Base-by-base conservation (phyloP, 495 filamentous ascomycete species). In the Achaetomiella virescens region DNA sequence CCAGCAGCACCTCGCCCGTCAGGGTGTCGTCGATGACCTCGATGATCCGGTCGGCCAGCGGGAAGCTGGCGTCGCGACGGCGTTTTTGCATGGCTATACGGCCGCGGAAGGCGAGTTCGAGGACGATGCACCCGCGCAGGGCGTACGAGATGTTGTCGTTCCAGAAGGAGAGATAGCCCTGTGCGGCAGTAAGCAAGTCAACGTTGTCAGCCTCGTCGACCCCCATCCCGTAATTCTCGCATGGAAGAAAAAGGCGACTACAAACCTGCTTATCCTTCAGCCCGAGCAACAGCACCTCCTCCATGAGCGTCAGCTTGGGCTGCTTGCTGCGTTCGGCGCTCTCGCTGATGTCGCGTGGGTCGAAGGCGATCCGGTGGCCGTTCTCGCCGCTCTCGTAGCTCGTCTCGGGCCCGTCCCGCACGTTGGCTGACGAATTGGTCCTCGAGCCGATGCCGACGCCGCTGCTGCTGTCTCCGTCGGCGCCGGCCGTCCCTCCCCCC, bases 71-170 rank as follows among this genome's bases (percentile, higher is more conserved):
- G 81, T 66, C 93, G 81, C 54, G 89, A 90, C 14, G 91, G 87
- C 75, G 96, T 95, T 93, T 97, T 73, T 97, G 89, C 93, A 98
- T 97, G 79, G 88, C 93, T 66, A 98, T 87, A 54, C 93, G 89
- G 62, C 95, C 95, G 53, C 95, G 81, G 73, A 98, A 93, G 53
- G 93, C 93, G 55, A 98, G 77, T 68, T 98, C 93, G 65, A 97
- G 89, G 58, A 98, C 95, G 67, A 98, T 97, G 71, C 93, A 98
- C 61, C 93, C 93, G 67, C 93, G 86, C 57, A 98, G 77, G 55
- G 93, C 93, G 71, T 98, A 98, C 27, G 91, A 96, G 56, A 98
- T 98, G 72, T 98, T 97, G 72, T 98, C 93, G 69, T 98, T 98
- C 93, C 93, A 98, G 74, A 97, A 97, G 8, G 95, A 97, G 57